Evolutionary conservation across 2,329 filamentous ascomycete genomes (phyloP).

Genomic region (Beauveria asiatica): DNA sequence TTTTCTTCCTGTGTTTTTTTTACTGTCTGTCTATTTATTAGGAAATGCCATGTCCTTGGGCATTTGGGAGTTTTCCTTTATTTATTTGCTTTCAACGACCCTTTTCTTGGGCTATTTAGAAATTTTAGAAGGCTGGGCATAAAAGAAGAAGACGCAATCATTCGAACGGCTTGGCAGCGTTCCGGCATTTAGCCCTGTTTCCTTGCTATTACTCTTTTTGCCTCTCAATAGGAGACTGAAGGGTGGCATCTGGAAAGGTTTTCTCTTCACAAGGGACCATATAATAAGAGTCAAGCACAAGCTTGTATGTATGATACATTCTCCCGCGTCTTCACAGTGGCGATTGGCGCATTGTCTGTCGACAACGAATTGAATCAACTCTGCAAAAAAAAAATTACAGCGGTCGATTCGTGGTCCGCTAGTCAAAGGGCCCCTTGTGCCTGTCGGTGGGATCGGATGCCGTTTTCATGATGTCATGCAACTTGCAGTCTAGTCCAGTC

Average conservation of each 20-base stretch:
- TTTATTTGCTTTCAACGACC: background rate
- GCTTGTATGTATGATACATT: no score
- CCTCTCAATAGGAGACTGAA: background rate
- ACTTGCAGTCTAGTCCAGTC: background rate
- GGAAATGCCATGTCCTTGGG: background rate
- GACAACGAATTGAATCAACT: no score
- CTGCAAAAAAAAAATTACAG: no score
- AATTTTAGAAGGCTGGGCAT: constrained; percentile 6
- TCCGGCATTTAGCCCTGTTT: background rate
- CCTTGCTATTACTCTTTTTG: background rate
- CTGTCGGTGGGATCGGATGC: background rate
- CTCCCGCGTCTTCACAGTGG: no score
- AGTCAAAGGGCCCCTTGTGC: background rate
- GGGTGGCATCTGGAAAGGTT: background rate
- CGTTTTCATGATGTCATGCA: constrained; percentile 9
- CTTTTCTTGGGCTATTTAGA: background rate
- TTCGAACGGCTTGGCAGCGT: background rate
- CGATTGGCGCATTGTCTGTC: no score
- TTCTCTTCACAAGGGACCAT: background rate
- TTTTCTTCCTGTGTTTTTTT: background rate
- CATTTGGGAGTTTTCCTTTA: background rate
- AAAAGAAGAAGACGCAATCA: background rate
- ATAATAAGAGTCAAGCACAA: background rate
- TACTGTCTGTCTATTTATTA: background rate
- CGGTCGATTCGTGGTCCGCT: background rate